Evolutionary conservation across 352 stramenopile species (phyloP).

Genomic region (Globisporangium ultimum): DNA sequence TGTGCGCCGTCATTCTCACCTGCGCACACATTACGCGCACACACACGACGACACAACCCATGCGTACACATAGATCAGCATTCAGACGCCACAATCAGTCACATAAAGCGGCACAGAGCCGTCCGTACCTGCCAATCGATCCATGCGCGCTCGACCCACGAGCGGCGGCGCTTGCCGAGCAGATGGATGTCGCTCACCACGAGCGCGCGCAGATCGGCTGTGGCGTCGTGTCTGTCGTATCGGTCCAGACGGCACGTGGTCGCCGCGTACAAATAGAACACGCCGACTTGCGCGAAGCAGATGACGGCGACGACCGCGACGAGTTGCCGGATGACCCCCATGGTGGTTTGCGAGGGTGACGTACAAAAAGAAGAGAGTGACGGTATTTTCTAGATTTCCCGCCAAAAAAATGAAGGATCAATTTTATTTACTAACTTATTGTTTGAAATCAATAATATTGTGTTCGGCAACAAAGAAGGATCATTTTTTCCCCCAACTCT

Average conservation of each 20-base stretch:
- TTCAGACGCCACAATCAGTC: not conserved
- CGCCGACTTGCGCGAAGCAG: constrained; percentile 39
- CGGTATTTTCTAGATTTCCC: not conserved
- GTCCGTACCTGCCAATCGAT: constrained; percentile 60
- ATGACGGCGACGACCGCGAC: constrained; percentile 19
- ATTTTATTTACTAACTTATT: not conserved
- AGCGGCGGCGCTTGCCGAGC: constrained; percentile 61
- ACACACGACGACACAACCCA: not conserved
- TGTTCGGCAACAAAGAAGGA: no score
- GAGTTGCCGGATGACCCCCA: constrained; percentile 19
- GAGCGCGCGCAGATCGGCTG: constrained; percentile 32
- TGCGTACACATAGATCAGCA: no score
- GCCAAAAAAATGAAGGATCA: not conserved
- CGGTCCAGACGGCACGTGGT: constrained; percentile 15
- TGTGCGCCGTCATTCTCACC: constrained; percentile 31
- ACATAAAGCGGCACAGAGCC: not conserved
- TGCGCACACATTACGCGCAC: constrained; percentile 3
- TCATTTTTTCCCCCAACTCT: no score
- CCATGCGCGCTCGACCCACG: constrained; percentile 56
- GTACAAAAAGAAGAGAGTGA: not conserved
- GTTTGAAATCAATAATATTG: no score
- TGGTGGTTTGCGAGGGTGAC: not conserved
- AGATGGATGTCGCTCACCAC: constrained; percentile 74
- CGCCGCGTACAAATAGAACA: constrained; percentile 64
- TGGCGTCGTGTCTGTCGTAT: not conserved